Conservation (phyloP, 805 yeast genomes). For the Sugiyamaella floridensis region DNA sequence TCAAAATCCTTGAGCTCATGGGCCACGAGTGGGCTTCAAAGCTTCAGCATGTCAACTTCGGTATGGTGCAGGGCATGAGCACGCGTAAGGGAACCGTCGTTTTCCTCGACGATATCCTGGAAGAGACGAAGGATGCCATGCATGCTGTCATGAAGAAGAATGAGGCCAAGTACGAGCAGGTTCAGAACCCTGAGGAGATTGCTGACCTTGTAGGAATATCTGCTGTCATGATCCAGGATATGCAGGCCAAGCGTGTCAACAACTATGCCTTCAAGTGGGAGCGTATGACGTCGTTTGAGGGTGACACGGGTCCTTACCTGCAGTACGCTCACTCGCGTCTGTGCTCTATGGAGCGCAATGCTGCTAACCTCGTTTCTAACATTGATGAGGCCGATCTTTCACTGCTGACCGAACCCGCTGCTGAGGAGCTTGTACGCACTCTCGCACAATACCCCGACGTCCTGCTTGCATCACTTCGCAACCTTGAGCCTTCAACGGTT, state of each 20-base stretch:
- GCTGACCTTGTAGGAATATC: conserved; percentile 95
- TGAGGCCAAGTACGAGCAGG: conserved; percentile 83
- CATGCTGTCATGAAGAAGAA: conserved; percentile 94
- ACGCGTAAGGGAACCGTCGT: conserved; percentile 98
- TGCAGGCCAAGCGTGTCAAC: conserved; percentile 95
- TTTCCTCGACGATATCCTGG: conserved; percentile 88
- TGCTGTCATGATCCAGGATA: conserved; percentile 98
- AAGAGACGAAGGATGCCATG: conserved; percentile 90
- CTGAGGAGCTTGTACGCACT: conserved; percentile 62
- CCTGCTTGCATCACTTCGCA: conserved; percentile 72
- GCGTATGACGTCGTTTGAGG: conserved; percentile 96
- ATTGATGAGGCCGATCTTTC: conserved; percentile 45
- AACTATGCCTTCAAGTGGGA: conserved; percentile 97
- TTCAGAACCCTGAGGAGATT: conserved; percentile 86
- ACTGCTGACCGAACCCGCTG: conserved; percentile 63
- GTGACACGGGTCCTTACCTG: conserved; percentile 98
- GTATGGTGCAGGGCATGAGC: conserved; percentile 98
- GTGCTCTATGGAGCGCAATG: conserved; percentile 87
- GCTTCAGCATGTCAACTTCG: conserved; percentile 82
- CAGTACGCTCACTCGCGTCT: conserved; percentile 98
- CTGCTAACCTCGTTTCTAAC: conserved; percentile 31
- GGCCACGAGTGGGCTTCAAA: conserved; percentile 81
- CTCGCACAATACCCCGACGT: conserved; percentile 89
- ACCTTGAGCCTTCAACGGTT: conserved; percentile 85
- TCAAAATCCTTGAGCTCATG: conserved; percentile 86